Percentiles rank a stretch among this genome's conserved stretches.
Evolutionary conservation across 1,139 yeast species (phyloP).

Genomic region (Candida smagusa): DNA sequence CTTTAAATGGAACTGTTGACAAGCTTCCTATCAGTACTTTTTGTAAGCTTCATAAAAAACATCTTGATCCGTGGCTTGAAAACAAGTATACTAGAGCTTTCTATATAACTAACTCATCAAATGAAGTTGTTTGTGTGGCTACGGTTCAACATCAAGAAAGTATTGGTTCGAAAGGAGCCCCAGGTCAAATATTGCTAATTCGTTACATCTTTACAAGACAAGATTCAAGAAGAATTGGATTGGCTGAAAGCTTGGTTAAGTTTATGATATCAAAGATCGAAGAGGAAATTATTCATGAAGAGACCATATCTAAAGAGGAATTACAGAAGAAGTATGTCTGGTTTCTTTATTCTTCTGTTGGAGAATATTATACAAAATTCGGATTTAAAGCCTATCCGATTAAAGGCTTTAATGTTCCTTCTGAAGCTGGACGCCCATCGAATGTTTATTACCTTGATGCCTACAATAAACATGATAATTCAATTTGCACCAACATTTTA

Average conservation of each 20-base stretch:
- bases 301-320: constrained; percentile 14
- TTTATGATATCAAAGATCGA: constrained; percentile 34
- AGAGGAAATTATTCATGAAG: constrained; percentile 14
- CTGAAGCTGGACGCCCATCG: not conserved
- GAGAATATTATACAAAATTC: constrained; percentile 30
- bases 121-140: too few relatives aligned
- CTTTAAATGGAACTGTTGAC: too few relatives aligned
- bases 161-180: too few relatives aligned
- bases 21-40: not conserved
- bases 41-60: too few relatives aligned
- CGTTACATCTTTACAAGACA: constrained; percentile 28
- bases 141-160: too few relatives aligned
- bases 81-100: too few relatives aligned
- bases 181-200: constrained; percentile 24
- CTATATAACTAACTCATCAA: too few relatives aligned
- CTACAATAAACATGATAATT: not conserved
- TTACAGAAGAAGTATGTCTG: constrained; percentile 34
- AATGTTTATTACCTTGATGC: not conserved
- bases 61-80: too few relatives aligned
- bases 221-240: constrained; percentile 28
- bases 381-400: constrained; percentile 40
- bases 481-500: not conserved
- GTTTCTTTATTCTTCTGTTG: constrained; percentile 37
- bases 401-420: constrained; percentile 24
- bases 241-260: constrained; percentile 26